Evolutionary conservation across 768 basidiomycete species (phyloP), one percentile per base, ranked within the genome.

Genomic region (Roridomyces roridus): DNA sequence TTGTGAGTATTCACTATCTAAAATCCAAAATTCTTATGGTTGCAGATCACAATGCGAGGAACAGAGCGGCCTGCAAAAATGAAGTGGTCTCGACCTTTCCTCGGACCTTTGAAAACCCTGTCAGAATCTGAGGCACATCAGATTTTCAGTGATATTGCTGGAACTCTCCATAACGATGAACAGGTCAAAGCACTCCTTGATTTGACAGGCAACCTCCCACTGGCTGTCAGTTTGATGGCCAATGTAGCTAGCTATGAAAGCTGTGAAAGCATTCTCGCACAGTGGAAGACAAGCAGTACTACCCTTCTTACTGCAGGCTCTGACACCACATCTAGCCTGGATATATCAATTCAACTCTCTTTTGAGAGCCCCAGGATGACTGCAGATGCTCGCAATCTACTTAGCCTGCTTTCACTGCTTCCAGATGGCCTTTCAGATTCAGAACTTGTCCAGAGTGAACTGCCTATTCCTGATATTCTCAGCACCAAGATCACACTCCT

Each of bases 1-100:
- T 40, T 7, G 37, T 40, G 17, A 40, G 37, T 40, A n/a, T n/a
- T n/a, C n/a, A n/a, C n/a, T n/a, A n/a, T n/a, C n/a, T n/a, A 17
- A 11, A 35, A 25, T 12, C 5, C 15, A 4, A 12, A 17, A 26
- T 25, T 44, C 8, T 24, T 15, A 14, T 17, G 10, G 11, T 20
- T 29, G 20, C 25, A 57, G 55, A 20, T 57, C 1, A 57, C 55
- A n/a, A 57, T 57, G 55, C 34, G 49, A 1, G 55, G 55, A 11
- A 48, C 55, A 3, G 55, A 57, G 39, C 48, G 55, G 9, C 55
- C 55, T 4, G 28, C 14, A 9, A 45, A 39, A 6, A 28, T 57
- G 1, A 29, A 57, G 46, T 57, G 55, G 55, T 50, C 48, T 1
- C 55, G 47, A 15, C 55, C 55, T 1, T 57, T 51, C 18, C 55